Evolutionary conservation across 2,329 filamentous ascomycete species (phyloP).

Genomic region (Ophiostoma quercus): DNA sequence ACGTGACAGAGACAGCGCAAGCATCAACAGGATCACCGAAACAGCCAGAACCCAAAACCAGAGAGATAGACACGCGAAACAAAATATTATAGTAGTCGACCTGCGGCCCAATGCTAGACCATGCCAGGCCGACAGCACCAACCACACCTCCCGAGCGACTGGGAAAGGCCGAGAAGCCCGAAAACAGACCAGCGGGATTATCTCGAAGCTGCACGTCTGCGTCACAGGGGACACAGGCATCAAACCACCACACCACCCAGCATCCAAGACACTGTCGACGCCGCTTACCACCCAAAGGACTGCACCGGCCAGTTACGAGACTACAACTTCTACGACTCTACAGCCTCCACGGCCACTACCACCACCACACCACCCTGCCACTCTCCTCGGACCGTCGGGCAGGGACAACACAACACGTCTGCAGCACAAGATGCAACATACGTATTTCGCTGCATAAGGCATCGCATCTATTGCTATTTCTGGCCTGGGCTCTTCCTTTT

Average conservation of each 20-base stretch:
- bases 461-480: slow-evolving; percentile 7
- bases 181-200: slow-evolving; percentile 2
- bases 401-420: not conserved
- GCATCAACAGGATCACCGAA: not conserved
- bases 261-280: not conserved
- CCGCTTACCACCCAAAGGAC: not conserved
- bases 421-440: not conserved
- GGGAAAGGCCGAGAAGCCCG: slow-evolving; percentile 1
- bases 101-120: not conserved
- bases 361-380: not conserved
- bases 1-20: not conserved
- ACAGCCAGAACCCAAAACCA: not conserved
- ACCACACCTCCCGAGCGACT: not conserved
- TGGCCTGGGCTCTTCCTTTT: not conserved
- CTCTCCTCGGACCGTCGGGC: not conserved
- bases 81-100: not conserved
- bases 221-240: not conserved
- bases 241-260: not conserved
- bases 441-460: not conserved
- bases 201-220: not conserved
- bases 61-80: not conserved
- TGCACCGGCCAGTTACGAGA: not conserved
- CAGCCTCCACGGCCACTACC: not conserved
- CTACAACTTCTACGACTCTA: not conserved
- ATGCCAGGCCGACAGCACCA: not conserved